Base-by-base conservation (phyloP, 2,329 filamentous ascomycete genomes). In the Fusarium aywerte region DNA sequence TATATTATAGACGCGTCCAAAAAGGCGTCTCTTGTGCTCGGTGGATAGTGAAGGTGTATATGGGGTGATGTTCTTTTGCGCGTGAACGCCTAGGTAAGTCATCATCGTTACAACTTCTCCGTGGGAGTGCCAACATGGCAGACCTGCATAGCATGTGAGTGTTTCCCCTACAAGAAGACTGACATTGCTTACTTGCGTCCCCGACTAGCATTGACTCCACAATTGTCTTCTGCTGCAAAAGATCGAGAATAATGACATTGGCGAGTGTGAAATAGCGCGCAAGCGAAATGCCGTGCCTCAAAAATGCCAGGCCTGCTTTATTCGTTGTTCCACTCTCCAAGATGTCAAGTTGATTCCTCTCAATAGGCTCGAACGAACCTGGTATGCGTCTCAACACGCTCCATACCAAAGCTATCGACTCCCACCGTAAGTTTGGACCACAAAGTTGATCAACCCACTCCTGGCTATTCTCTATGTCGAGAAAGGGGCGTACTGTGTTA, bases 151-250 rank as follows among this genome's bases (percentile, higher is more conserved):
- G 0, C 4, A 4, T 4, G 9, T 40, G 1, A 42, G 18, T 9
- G 7, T 5, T 1, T 7, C 4, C 0, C 1, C 5, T 9, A 0
- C 2, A 11, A 2, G 0, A 11, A 7, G 2, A 1, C 1, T 5
- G 1, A 4, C 2, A 1, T 3, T 3, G 45, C 57, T 38, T n/a
- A 62, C 58, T 62, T 3, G 58, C 58, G 7, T 62, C 58, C 0
- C 58, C 58, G 0, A 32, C 42, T 10, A 62, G 47, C 58, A 62
- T 62, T 0, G 58, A 62, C 4, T 62, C 57, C 29, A 62, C 25
- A 0, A 56, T 45, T 0, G 57, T 20, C 3, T 62, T 62, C 4
- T 62, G 58, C 0, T 36, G 29, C 4, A 62, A n/a, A 5, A 62
- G 57, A 32, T 62, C 58, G 4, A 62, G 18, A 10, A 62, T 7